Percentiles rank a stretch among this genome's conserved stretches.
phyloP scores from a whole-genome alignment of 306 rosid genomes.

The Cyamopsis tetragonoloba region DNA sequence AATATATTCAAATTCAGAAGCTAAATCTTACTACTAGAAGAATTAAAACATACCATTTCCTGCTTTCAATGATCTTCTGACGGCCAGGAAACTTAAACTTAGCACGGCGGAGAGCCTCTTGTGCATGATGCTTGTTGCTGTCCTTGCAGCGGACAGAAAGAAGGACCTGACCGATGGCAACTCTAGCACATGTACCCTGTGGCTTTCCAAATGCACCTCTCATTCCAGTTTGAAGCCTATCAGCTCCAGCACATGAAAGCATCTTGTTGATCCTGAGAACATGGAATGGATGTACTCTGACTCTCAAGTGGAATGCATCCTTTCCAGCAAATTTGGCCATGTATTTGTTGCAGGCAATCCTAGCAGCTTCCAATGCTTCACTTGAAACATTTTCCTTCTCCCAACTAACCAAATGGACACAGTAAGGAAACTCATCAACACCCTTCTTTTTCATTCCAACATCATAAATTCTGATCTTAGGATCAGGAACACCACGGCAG shows the following conservation, averaged over 20 bases:
- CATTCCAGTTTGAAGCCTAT: conserved; percentile 96
- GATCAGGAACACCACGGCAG: conserved; percentile 91
- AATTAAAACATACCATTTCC: conserved; percentile 59
- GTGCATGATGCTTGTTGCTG: conserved; percentile 63
- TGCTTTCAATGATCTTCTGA: conserved; percentile 78
- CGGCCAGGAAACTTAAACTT: conserved; percentile 89
- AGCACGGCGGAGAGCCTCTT: conserved; percentile 87
- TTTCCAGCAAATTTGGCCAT: conserved; percentile 85
- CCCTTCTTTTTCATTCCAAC: conserved; percentile 95
- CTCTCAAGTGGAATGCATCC: conserved; percentile 82
- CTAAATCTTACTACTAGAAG: not conserved
- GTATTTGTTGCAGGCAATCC: conserved; percentile 85
- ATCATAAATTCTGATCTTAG: conserved; percentile 89
- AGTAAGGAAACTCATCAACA: conserved; percentile 89
- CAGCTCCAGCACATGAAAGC: conserved; percentile 62
- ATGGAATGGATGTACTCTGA: conserved; percentile 93
- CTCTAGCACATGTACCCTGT: conserved; percentile 72
- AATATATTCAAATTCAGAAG: not conserved
- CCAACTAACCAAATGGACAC: conserved; percentile 86
- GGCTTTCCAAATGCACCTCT: conserved; percentile 84
- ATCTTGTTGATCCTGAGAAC: conserved; percentile 86
- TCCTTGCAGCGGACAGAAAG: conserved; percentile 88
- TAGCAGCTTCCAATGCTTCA: conserved; percentile 84
- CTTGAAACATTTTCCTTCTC: conserved; percentile 87
- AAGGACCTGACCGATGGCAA: conserved; percentile 80